Base-by-base conservation (phyloP, 805 yeast genomes). In the Candida yuanshanica region DNA sequence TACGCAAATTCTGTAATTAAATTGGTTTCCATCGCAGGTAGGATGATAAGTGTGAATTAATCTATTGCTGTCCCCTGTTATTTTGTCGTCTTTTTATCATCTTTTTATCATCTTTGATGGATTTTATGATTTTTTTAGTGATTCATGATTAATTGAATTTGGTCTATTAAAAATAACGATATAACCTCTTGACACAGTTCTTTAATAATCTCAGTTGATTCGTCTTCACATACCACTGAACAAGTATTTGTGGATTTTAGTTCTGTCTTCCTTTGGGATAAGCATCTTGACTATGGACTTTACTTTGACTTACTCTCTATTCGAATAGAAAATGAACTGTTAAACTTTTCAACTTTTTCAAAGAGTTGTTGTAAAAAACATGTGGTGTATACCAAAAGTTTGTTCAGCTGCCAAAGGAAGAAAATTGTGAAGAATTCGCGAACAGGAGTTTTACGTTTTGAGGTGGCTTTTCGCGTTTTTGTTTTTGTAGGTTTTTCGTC, bases 241-340 rank as follows among this genome's bases (percentile, higher is more conserved):
- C 77, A 93, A 93, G 86, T 90, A 84, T 74, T 82, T 86, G 95
- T 89, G 96, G 74, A 93, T 93, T 90, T 87, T 87, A 80, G 87
- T 88, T 84, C 99, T 90, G 75, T 93, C 99, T 76, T 88, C 95
- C 79, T 87, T 93, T 78, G 99, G 98, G 82, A 93, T 93, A 80
- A 93, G 83, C 99, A 93, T 93, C 68, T 50, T 56, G 57, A 39
- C 52, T 39, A 42, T 29, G 45, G 50, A 45, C 43, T 41, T 46
- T 44, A 27, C 31, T 41, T 37, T 37, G 41, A 37, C 41, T 27
- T 42, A 45, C 39, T 45, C 39, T 37, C 37, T 37, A 31, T 40
- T 26, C 32, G 34, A 34, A 16, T 39, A 38, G n/a, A 17, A 17
- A 21, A 20, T 29, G 11, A 13, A 18, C 31, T 22, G 42, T 38